Base-by-base conservation (phyloP, 1,284 basidiomycete species). In the Pseudozyma tsukubaensis region DNA sequence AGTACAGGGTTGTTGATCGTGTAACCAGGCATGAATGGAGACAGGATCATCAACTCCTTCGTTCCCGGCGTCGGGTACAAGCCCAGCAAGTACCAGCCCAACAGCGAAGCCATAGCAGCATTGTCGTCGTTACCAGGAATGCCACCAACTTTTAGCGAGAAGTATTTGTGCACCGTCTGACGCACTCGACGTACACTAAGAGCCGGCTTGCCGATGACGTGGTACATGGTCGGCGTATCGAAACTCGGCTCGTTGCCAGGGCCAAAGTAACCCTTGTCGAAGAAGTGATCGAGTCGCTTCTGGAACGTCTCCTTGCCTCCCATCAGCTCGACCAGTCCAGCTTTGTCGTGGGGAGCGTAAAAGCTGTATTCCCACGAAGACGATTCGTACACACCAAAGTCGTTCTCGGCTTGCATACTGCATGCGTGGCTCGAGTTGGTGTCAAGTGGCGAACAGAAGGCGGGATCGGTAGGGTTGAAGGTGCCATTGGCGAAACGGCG, bases 31-130 rank as follows among this genome's bases (percentile, higher is more conserved):
- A 77, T 55, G 59, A 75, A 80, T 16, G 79, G 79, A 43, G 77
- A 79, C 14, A 79, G 51, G 32, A 81, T 58, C 52, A 81, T 48
- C 45, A 78, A 50, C 58, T 81, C 79, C 36, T 65, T 75, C 1
- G 79, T 76, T 1, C 76, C 71, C 4, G 89, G 89, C 7, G 90
- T 88, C 55, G 89, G 89, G 72, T 89, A 89, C 21, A 89, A 83
- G 0, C 89, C 89, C 2, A 89, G 80, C 44, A 89, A 81, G 72
- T 89, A 88, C 85, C 89, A 91, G 0, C 87, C 86, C 2, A 87
- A 89, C 67, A 89, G 90, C 71, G 89, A 90, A 3, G 87, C 90
- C 91, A 91, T 91, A 0, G 90, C 91, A 48, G 89, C 90, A 84
- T 72, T 84, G 74, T 89, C 88, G 66, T 89, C 88, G 72, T 89